Evolutionary conservation across 2,329 filamentous ascomycete species (phyloP).

Genomic region (Cordyceps javanica): DNA sequence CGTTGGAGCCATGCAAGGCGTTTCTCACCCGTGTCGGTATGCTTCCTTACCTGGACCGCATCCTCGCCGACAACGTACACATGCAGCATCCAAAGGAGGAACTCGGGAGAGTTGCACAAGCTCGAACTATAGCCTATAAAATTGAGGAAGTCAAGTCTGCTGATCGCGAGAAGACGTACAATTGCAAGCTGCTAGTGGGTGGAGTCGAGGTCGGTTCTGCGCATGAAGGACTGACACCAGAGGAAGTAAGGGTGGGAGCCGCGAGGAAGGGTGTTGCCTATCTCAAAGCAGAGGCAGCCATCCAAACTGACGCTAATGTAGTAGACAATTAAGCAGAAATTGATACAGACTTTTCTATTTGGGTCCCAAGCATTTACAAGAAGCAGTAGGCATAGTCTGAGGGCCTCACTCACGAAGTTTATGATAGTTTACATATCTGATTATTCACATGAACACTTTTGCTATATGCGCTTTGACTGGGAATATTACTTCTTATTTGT

Average conservation of each 20-base stretch:
- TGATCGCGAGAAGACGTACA: conserved; percentile 24
- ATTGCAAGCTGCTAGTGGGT: conserved; percentile 46
- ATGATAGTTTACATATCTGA: neutral
- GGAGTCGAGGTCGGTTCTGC: conserved; percentile 39
- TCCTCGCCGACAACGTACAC: conserved; percentile 55
- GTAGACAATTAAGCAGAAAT: neutral
- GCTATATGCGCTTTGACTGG: neutral
- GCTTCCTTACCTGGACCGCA: conserved; percentile 52
- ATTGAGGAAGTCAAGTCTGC: conserved; percentile 22
- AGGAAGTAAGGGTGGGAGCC: conserved; percentile 51
- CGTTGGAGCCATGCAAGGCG: conserved; percentile 49
- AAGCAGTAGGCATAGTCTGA: too few species aligned
- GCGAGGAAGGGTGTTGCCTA: conserved; percentile 44
- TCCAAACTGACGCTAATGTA: neutral
- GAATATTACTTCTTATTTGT: neutral
- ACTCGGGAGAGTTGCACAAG: conserved; percentile 52
- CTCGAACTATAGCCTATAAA: conserved; percentile 48
- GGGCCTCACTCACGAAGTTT: neutral
- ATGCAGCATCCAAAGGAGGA: conserved; percentile 60
- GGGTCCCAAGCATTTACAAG: too few species aligned
- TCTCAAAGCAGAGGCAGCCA: conserved; percentile 20
- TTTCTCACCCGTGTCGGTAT: conserved; percentile 63
- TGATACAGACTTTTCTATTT: neutral
- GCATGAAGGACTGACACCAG: conserved; percentile 37
- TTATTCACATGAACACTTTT: neutral